phyloP scores from a whole-genome alignment of 257 asterid species.

The Ilex asprella region DNA sequence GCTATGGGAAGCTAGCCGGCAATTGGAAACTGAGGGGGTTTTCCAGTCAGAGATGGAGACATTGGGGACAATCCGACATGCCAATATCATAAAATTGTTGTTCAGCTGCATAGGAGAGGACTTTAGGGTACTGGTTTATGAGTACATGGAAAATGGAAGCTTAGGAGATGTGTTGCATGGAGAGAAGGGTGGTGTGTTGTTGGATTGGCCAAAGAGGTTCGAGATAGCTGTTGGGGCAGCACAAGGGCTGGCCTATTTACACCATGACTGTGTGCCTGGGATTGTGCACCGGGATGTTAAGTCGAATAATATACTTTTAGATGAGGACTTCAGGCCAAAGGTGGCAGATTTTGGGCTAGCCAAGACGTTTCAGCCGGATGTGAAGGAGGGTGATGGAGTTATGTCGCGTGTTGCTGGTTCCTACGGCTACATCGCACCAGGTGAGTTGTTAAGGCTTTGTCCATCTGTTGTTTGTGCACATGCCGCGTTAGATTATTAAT shows the following conservation, averaged over 20 bases:
- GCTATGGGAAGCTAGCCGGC: slow-evolving; percentile 54
- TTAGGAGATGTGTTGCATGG: slow-evolving; percentile 66
- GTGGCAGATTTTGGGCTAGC: slow-evolving; percentile 91
- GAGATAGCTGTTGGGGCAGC: slow-evolving; percentile 67
- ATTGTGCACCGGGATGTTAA: slow-evolving; percentile 38
- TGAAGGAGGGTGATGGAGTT: slow-evolving; percentile 32
- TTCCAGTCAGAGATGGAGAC: slow-evolving; percentile 53
- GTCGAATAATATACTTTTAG: slow-evolving; percentile 37
- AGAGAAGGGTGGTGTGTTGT: slow-evolving; percentile 45
- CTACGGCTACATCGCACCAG: slow-evolving; percentile 86
- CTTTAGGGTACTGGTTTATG: slow-evolving; percentile 57
- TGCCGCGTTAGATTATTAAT: too few species aligned
- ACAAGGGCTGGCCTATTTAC: slow-evolving; percentile 83
- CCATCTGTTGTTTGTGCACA: too few species aligned
- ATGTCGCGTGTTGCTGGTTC: slow-evolving; percentile 81
- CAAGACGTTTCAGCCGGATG: slow-evolving; percentile 34
- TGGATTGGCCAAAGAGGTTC: slow-evolving; percentile 73
- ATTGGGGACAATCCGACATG: slow-evolving; percentile 57
- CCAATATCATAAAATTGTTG: slow-evolving; percentile 64
- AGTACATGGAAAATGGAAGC: slow-evolving; percentile 69
- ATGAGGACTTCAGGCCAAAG: slow-evolving; percentile 30
- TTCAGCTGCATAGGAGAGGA: slow-evolving; percentile 57
- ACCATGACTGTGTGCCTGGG: slow-evolving; percentile 49
- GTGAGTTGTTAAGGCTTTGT: slow-evolving; percentile 20
- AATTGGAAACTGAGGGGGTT: slow-evolving; percentile 38